Percentiles rank a stretch among this genome's conserved stretches.
These are phyloP conservation scores for Paxillus involutus DNA, from an alignment of 768 basidiomycete species.

Conservation along the genomic window DNA sequence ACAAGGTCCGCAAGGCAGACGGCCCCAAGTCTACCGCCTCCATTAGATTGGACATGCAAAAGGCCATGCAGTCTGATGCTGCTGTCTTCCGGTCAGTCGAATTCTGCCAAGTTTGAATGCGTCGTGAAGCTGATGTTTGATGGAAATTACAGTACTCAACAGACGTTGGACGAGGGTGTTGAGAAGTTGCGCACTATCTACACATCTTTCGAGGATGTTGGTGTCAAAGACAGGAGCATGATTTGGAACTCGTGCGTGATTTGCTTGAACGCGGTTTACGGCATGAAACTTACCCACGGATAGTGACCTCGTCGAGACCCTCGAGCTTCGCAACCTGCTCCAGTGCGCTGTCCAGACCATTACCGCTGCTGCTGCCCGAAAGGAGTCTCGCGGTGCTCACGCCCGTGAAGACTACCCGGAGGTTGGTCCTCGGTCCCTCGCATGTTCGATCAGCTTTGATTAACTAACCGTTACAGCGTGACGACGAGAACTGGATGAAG, in stretches of 20 bases:
- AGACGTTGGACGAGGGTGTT: constrained; percentile 90
- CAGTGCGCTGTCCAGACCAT: constrained; percentile 97
- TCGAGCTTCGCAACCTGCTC: constrained; percentile 94
- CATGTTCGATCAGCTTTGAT: neutral
- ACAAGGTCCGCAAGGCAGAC: constrained; percentile 80
- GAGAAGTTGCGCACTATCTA: constrained; percentile 83
- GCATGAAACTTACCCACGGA: constrained; percentile 5
- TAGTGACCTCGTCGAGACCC: constrained; percentile 94
- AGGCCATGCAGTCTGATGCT: constrained; percentile 97
- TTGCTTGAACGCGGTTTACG: neutral
- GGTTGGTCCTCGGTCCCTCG: constrained; percentile 38
- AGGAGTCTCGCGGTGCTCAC: constrained; percentile 98
- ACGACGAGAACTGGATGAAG: constrained; percentile 94
- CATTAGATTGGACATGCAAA: constrained; percentile 95
- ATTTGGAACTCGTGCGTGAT: constrained; percentile 96
- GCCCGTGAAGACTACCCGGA: constrained; percentile 99
- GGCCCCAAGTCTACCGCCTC: constrained; percentile 87
- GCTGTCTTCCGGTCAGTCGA: constrained; percentile 84
- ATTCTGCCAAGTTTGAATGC: neutral
- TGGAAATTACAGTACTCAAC: constrained; percentile 63
- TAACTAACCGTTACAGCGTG: constrained; percentile 54
- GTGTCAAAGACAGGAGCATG: constrained; percentile 98
- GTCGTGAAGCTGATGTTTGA: constrained; percentile 1
- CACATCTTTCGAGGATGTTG: constrained; percentile 85
- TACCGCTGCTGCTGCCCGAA: constrained; percentile 86